These are phyloP conservation scores for Vaccinium vitisidaea DNA, from an alignment of 148 eudicot species.

Conservation along the genomic window DNA sequence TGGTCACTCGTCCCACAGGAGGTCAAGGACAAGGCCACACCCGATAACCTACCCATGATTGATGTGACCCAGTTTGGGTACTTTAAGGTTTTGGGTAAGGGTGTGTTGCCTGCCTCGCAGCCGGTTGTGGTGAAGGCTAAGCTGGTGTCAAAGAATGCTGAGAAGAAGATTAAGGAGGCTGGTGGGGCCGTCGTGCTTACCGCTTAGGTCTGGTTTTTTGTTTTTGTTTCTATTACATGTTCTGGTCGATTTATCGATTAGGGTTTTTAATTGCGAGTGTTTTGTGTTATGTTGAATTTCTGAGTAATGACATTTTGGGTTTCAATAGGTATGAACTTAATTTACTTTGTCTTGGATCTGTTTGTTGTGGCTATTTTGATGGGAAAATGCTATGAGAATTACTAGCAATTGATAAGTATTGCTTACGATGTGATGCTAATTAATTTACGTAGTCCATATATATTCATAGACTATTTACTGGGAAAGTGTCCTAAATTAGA, in stretches of 20 bases:
- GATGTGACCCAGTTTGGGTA: slow-evolving; percentile 38
- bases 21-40: slow-evolving; percentile 26
- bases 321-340: background rate
- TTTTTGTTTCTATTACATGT: background rate
- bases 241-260: slow-evolving; percentile 8
- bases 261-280: background rate
- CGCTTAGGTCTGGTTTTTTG: slow-evolving; percentile 31
- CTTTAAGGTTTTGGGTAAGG: slow-evolving; percentile 40
- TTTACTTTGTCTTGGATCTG: slow-evolving; percentile 3
- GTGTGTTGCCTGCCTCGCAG: slow-evolving; percentile 8
- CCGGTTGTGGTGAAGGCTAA: slow-evolving; percentile 37
- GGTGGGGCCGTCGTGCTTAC: slow-evolving; percentile 55
- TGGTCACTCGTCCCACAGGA: slow-evolving; percentile 36
- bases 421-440: background rate
- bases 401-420: background rate
- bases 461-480: background rate
- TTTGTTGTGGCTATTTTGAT: background rate
- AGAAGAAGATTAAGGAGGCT: slow-evolving; percentile 53
- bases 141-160: slow-evolving; percentile 35
- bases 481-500: background rate
- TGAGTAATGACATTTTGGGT: background rate
- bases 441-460: background rate
- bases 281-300: slow-evolving; percentile 1
- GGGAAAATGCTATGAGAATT: background rate
- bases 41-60: slow-evolving; percentile 21